These are phyloP conservation scores for Hamamelis virginiana DNA, from an alignment of 164 flowering plant species.

Conservation along the genomic window DNA sequence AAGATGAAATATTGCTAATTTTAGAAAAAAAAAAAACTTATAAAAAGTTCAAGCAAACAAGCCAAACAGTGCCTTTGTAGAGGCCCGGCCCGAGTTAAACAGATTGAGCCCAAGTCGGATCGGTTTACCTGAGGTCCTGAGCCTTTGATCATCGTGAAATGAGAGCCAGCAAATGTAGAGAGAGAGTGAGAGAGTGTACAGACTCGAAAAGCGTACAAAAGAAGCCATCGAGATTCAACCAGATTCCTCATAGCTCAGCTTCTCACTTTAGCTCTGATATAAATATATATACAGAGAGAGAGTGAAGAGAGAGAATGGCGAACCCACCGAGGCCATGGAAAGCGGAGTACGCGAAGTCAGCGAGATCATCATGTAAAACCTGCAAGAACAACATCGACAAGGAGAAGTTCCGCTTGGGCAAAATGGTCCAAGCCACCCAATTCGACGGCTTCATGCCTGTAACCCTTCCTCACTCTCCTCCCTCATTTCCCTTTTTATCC, in stretches of 20 bases:
- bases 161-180: too few species aligned
- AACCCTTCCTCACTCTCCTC: constrained; percentile 13
- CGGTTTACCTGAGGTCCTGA: too few species aligned
- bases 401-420: constrained; percentile 77
- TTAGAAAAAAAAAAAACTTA: too few species aligned
- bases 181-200: not conserved
- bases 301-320: constrained; percentile 50
- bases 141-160: too few species aligned
- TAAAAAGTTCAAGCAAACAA: too few species aligned
- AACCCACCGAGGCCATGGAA: constrained; percentile 88
- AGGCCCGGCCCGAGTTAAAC: too few species aligned
- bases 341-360: constrained; percentile 92
- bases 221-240: not conserved
- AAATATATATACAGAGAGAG: not conserved
- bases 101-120: too few species aligned
- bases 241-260: not conserved
- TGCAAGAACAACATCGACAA: constrained; percentile 74
- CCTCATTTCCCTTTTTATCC: not conserved
- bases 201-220: not conserved
- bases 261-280: not conserved
- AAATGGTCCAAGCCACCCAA: constrained; percentile 81
- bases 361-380: constrained; percentile 80
- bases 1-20: too few species aligned
- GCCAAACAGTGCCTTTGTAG: too few species aligned
- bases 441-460: constrained; percentile 98